A percentile compares a stretch with the other conserved stretches of the same genome.
phyloP scores from a whole-genome alignment of 2,329 filamentous ascomycete genomes.

The Epichloe sylvatica region DNA sequence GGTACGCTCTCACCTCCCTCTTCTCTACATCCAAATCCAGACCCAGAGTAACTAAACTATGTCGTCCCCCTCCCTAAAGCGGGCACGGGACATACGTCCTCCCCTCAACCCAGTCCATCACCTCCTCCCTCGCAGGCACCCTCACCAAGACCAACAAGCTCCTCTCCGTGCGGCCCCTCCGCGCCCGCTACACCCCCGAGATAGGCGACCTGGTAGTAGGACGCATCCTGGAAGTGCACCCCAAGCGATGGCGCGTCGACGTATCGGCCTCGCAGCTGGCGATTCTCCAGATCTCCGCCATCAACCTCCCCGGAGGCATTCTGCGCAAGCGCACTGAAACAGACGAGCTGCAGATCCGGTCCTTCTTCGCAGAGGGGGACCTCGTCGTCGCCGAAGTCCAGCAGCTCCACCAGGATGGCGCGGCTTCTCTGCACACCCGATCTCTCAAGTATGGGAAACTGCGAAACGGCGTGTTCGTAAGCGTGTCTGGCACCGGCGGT shows the following conservation, averaged over 20 bases:
- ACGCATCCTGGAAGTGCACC: slow-evolving; percentile 87
- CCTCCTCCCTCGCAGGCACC: slow-evolving; percentile 80
- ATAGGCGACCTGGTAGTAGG: slow-evolving; percentile 94
- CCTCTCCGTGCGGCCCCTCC: slow-evolving; percentile 76
- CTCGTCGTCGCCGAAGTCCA: slow-evolving; percentile 91
- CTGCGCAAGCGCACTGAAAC: slow-evolving; percentile 83
- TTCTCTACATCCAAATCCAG: background rate
- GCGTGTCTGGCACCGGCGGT: slow-evolving; percentile 68
- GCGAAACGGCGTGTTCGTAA: slow-evolving; percentile 79
- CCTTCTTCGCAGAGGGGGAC: slow-evolving; percentile 94
- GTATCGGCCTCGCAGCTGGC: slow-evolving; percentile 80
- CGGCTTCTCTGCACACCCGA: slow-evolving; percentile 77
- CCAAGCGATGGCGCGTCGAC: slow-evolving; percentile 87
- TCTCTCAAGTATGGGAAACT: slow-evolving; percentile 90
- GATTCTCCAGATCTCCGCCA: slow-evolving; percentile 69
- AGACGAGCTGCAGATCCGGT: slow-evolving; percentile 91
- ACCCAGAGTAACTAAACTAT: no score
- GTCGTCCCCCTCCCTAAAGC: slow-evolving; percentile 27
- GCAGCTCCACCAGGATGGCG: slow-evolving; percentile 71
- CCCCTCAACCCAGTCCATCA: slow-evolving; percentile 51
- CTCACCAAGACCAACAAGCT: slow-evolving; percentile 93
- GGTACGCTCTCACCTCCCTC: slow-evolving; percentile 26
- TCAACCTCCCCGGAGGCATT: slow-evolving; percentile 91
- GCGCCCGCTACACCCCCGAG: slow-evolving; percentile 86
- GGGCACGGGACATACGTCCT: slow-evolving; percentile 84